Evolutionary conservation across 169 alveolate species (phyloP).

Genomic region (Theileria orientalis): DNA sequence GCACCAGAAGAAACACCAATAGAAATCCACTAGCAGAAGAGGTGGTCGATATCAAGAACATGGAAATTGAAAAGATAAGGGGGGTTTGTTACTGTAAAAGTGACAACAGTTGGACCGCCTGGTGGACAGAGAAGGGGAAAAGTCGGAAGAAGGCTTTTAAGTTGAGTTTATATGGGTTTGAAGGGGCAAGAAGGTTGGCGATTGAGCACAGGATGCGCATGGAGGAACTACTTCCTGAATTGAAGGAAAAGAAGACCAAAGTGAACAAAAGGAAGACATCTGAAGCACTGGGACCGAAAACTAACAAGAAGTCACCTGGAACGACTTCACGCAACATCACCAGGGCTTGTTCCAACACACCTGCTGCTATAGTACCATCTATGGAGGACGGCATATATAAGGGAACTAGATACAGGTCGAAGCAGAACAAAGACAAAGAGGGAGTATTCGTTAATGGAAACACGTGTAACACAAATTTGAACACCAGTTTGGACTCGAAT

Average conservation of each 20-base stretch:
- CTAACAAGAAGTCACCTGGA: not conserved
- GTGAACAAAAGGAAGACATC: not conserved
- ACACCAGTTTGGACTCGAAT: too few species aligned
- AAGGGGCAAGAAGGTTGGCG: constrained; percentile 75
- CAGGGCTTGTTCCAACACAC: not conserved
- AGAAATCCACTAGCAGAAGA: too few species aligned
- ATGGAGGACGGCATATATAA: constrained; percentile 1
- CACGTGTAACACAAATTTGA: constrained; percentile 22
- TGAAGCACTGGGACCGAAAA: not conserved
- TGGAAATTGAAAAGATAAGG: constrained; percentile 55
- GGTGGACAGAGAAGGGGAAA: constrained; percentile 70
- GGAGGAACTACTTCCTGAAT: constrained; percentile 55
- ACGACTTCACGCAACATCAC: not conserved
- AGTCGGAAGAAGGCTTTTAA: constrained; percentile 67
- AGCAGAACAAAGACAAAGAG: not conserved
- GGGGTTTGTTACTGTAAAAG: constrained; percentile 68
- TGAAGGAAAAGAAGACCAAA: not conserved
- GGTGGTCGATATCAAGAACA: too few species aligned
- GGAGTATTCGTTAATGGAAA: constrained; percentile 35
- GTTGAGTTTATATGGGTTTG: constrained; percentile 63
- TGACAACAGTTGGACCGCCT: constrained; percentile 68
- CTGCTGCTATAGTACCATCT: not conserved
- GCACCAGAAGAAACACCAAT: too few species aligned
- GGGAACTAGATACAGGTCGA: not conserved
- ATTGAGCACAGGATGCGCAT: constrained; percentile 69